Evolutionary conservation across 805 yeast genomes (phyloP), one percentile per base, ranked within the genome.

Genomic region (Wickerhamomyces chaumierensis): DNA sequence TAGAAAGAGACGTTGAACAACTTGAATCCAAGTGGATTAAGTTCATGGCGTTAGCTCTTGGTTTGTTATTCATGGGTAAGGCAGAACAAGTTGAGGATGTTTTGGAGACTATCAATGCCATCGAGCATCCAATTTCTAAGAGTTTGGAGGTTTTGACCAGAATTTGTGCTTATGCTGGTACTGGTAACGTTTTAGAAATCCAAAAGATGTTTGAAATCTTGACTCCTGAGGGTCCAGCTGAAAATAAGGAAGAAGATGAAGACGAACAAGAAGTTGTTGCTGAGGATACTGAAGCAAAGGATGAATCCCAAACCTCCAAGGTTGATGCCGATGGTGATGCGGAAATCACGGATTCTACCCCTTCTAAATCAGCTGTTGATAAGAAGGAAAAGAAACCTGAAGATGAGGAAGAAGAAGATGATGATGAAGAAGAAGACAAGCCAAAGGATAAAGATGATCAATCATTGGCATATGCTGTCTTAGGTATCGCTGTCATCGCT

Each of bases 141-240:
- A 82, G 94, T 35, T 75, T 88, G 55, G 92, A 85, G 60, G 92
- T 87, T 14, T 69, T 92, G 53, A 87, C 94, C 27, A 86, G 81
- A 45, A 81, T 88, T 38, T 84, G 96, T 65, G 94, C 97, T 4
- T 88, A 82, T 63, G 94, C 96, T 11, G 98, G 97, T 45, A 86
- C 97, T 31, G 98, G 98, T 49, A 92, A 92, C 57, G 98, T 92
- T 25, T 71, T 92, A 45, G 92, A 88, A 65, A 83, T 92, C 45
- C 98, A 92, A 66, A 78, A 85, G 31, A 69, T 92, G 54, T 72
- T 90, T 52, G 94, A 86, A 52, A 86, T 87, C 72, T 75, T 92
- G 55, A 81, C 94, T 6, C 73, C 74, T 35, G 63, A 63, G 39
- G 77, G 78, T n/a, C 75, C 75, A 48, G 75, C 78, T 34, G 63